phyloP scores from a whole-genome alignment of 305 asterid genomes.

The Petunia hybrid region DNA sequence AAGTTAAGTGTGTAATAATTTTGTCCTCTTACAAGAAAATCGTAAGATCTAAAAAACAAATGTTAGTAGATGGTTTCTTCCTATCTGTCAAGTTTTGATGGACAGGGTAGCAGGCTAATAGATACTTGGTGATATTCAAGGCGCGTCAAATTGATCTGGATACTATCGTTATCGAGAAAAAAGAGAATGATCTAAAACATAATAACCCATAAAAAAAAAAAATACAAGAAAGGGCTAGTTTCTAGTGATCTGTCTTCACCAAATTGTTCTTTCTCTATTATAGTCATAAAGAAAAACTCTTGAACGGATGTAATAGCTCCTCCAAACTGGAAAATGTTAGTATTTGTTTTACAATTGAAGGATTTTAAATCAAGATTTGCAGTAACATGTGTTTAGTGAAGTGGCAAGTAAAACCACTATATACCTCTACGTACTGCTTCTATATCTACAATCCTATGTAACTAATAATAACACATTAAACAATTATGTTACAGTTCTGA shows the following conservation, averaged over 20 bases:
- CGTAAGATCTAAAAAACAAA: not conserved
- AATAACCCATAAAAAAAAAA: not conserved
- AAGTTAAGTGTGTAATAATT: not conserved
- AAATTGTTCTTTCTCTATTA: too few relatives aligned
- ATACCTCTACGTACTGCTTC: too few relatives aligned
- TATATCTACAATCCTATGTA: too few relatives aligned
- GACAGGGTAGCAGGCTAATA: too few relatives aligned
- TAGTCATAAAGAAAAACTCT: not conserved
- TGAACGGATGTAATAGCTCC: not conserved
- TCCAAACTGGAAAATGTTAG: not conserved
- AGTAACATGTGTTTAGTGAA: too few relatives aligned
- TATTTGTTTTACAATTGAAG: not conserved
- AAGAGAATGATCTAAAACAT: not conserved
- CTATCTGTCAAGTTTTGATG: not conserved
- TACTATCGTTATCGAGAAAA: too few relatives aligned
- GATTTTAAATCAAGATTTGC: not conserved
- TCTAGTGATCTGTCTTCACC: not conserved
- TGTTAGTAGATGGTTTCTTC: not conserved
- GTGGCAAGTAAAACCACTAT: too few relatives aligned
- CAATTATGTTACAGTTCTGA: too few relatives aligned
- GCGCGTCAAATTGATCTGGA: not conserved
- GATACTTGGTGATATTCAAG: not conserved
- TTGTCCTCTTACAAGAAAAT: not conserved
- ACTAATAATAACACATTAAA: too few relatives aligned
- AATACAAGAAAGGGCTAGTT: not conserved